phyloP scores from a whole-genome alignment of 1,284 basidiomycete species.

The Macrocystidia cucumis region DNA sequence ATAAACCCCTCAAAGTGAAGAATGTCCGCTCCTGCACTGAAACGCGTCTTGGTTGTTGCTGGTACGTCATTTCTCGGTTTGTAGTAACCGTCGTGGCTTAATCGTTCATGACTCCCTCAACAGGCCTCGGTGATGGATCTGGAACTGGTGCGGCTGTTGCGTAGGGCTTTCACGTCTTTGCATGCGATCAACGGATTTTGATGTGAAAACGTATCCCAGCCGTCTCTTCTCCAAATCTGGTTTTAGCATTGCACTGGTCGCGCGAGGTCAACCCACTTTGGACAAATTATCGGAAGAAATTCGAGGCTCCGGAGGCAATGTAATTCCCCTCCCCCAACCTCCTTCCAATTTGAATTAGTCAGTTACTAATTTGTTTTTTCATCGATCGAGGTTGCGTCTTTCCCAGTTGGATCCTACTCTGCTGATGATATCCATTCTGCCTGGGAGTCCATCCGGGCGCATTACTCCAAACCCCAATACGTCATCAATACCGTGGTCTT shows the following conservation, averaged over 20 bases:
- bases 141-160: constrained; percentile 60
- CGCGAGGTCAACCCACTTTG: constrained; percentile 47
- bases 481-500: constrained; percentile 60
- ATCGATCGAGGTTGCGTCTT: constrained; percentile 43
- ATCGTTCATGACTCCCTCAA: no score
- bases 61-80: no score
- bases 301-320: constrained; percentile 41
- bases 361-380: not conserved
- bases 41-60: no score
- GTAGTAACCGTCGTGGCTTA: no score
- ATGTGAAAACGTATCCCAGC: constrained; percentile 22
- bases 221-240: constrained; percentile 58
- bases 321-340: not conserved
- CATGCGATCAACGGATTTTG: not conserved
- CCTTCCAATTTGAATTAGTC: not conserved
- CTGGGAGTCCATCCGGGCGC: constrained; percentile 45
- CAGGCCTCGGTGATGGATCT: constrained; percentile 42
- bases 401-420: constrained; percentile 52
- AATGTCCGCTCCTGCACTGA: no score
- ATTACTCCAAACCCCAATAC: constrained; percentile 38
- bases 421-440: constrained; percentile 41
- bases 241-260: constrained; percentile 63
- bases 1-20: no score
- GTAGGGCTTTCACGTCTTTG: constrained; percentile 25
- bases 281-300: constrained; percentile 49